Evolutionary conservation across 2,329 filamentous ascomycete species (phyloP).

Genomic region (Fusarium pseudoanthophilum): DNA sequence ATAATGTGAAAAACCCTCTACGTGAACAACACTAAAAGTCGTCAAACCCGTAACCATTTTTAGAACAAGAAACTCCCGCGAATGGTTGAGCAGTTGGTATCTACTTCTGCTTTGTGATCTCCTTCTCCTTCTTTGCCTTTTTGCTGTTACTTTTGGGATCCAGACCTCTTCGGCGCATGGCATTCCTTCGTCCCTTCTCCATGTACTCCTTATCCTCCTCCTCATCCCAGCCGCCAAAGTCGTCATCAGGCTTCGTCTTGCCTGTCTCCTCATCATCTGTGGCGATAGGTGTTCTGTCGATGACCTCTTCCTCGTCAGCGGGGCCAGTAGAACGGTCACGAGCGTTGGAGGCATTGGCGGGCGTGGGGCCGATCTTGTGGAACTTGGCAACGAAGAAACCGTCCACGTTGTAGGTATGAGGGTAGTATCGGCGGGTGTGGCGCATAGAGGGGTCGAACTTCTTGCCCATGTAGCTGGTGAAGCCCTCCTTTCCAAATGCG

Average conservation of each 20-base stretch:
- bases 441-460: conserved; percentile 87
- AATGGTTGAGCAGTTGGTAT: conserved; percentile 26
- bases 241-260: conserved; percentile 59
- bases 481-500: conserved; percentile 90
- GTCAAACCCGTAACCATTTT: conserved; percentile 28
- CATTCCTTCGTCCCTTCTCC: conserved; percentile 76
- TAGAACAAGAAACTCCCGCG: conserved; percentile 34
- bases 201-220: conserved; percentile 78
- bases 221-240: conserved; percentile 80
- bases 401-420: conserved; percentile 93
- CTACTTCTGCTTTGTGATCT: conserved; percentile 42
- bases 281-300: conserved; percentile 77
- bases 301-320: conserved; percentile 55
- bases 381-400: conserved; percentile 99
- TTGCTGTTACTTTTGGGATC: conserved; percentile 69
- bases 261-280: conserved; percentile 53
- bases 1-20: conserved; percentile 28
- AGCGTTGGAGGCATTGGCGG: conserved; percentile 58
- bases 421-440: conserved; percentile 86
- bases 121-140: conserved; percentile 47
- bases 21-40: conserved; percentile 17
- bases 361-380: conserved; percentile 87
- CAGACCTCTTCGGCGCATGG: conserved; percentile 77
- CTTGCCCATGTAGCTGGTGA: conserved; percentile 91
- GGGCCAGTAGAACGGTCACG: conserved; percentile 48